These are phyloP conservation scores for Sporormia fimetaria DNA, from an alignment of 495 filamentous ascomycete species.

Conservation along the genomic window DNA sequence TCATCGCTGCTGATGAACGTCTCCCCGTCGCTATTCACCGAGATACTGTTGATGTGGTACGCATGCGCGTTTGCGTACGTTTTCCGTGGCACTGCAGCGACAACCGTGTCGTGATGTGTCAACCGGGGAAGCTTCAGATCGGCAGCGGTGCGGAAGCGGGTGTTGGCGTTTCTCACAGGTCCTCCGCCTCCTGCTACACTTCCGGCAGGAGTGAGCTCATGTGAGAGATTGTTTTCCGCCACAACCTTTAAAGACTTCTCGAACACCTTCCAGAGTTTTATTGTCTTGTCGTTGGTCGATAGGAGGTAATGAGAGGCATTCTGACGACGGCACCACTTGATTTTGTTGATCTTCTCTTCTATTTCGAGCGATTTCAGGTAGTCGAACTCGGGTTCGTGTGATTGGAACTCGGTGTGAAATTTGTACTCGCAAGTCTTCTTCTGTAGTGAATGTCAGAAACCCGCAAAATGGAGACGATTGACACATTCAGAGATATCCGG, in stretches of 20 bases:
- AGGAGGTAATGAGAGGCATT: constrained; percentile 97
- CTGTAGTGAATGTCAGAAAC: constrained; percentile 36
- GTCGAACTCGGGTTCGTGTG: constrained; percentile 97
- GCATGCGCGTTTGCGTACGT: constrained; percentile 98
- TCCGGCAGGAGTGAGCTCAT: constrained; percentile 76
- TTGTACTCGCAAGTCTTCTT: constrained; percentile 99
- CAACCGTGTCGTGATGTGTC: constrained; percentile 96
- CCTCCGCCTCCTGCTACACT: constrained; percentile 63
- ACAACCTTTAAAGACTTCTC: constrained; percentile 98
- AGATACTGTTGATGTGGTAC: constrained; percentile 99
- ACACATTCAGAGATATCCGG: neutral
- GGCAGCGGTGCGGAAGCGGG: constrained; percentile 66
- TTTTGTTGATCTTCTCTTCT: constrained; percentile 99
- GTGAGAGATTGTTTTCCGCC: constrained; percentile 95
- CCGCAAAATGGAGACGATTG: neutral
- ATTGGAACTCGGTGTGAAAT: constrained; percentile 99
- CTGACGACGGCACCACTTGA: constrained; percentile 97
- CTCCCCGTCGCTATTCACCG: constrained; percentile 97
- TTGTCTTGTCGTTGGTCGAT: constrained; percentile 98
- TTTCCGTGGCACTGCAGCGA: constrained; percentile 86
- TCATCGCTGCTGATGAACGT: constrained; percentile 99
- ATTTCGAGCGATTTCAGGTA: constrained; percentile 99
- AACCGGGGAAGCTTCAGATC: constrained; percentile 86
- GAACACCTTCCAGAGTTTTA: constrained; percentile 99
- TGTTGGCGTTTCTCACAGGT: constrained; percentile 53